Conservation (phyloP, 2,329 filamentous ascomycete genomes). For the Myriosclerotinia duriaeana region DNA sequence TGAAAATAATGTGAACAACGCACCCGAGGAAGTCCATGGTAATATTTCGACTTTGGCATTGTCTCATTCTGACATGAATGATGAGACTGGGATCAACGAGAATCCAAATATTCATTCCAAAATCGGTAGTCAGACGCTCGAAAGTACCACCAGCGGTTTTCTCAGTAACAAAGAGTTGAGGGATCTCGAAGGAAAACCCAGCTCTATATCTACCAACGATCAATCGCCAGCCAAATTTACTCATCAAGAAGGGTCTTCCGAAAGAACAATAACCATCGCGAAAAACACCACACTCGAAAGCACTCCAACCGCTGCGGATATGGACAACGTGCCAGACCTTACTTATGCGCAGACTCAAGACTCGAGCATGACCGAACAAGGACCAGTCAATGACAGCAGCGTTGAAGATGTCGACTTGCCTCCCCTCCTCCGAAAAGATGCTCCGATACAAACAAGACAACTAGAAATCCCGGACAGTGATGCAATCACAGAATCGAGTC, state of each 20-base stretch:
- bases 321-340: background rate
- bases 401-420: conserved; percentile 4
- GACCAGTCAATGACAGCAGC: background rate
- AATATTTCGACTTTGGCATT: background rate
- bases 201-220: background rate
- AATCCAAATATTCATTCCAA: background rate
- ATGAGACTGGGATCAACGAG: background rate
- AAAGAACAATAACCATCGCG: too few relatives aligned
- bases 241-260: background rate
- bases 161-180: background rate
- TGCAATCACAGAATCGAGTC: conserved; percentile 18
- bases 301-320: background rate
- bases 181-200: background rate
- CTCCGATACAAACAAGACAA: background rate
- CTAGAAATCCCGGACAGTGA: conserved; percentile 25
- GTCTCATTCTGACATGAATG: background rate
- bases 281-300: background rate
- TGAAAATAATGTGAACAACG: background rate
- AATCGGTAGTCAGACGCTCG: background rate
- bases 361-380: background rate
- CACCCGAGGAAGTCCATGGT: too few relatives aligned
- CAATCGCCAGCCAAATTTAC: background rate
- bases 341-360: background rate
- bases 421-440: background rate
- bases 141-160: background rate